These are phyloP conservation scores for Hibiscus syriacus DNA, from an alignment of 345 rosid genomes.

Conservation along the genomic window DNA sequence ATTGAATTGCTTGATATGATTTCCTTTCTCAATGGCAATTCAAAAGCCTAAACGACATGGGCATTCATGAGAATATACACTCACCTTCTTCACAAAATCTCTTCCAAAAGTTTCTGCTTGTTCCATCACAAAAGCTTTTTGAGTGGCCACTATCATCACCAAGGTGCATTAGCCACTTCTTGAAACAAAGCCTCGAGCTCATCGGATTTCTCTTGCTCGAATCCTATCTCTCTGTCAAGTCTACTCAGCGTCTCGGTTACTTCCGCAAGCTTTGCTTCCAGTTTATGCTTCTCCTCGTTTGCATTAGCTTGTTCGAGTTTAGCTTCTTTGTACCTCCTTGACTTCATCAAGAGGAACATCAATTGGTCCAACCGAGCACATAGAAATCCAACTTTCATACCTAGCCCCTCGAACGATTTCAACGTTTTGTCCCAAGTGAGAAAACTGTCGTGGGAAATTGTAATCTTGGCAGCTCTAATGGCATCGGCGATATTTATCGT, in stretches of 20 bases:
- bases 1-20: not conserved
- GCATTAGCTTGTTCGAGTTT: conserved; percentile 13
- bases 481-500: conserved; percentile 32
- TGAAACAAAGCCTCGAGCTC: conserved; percentile 15
- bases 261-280: conserved; percentile 20
- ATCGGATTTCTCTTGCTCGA: not conserved
- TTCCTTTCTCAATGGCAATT: not conserved
- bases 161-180: conserved; percentile 24
- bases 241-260: conserved; percentile 1
- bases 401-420: conserved; percentile 25
- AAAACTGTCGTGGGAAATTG: conserved; percentile 13
- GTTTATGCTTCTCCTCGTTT: conserved; percentile 12
- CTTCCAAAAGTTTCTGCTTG: not conserved
- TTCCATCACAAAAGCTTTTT: not conserved
- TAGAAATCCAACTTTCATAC: conserved; percentile 32
- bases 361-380: conserved; percentile 20
- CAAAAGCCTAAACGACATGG: not conserved
- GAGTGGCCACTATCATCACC: conserved; percentile 16
- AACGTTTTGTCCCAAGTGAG: conserved; percentile 28
- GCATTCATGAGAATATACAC: not conserved
- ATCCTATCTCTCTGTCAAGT: conserved; percentile 17
- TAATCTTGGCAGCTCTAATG: conserved; percentile 30
- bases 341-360: conserved; percentile 12
- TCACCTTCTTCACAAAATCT: not conserved
- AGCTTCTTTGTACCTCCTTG: conserved; percentile 18